Evolutionary conservation across 2,329 filamentous ascomycete genomes (phyloP), one percentile per base, ranked within the genome.

Genomic region (Parastagonospora avenae): DNA sequence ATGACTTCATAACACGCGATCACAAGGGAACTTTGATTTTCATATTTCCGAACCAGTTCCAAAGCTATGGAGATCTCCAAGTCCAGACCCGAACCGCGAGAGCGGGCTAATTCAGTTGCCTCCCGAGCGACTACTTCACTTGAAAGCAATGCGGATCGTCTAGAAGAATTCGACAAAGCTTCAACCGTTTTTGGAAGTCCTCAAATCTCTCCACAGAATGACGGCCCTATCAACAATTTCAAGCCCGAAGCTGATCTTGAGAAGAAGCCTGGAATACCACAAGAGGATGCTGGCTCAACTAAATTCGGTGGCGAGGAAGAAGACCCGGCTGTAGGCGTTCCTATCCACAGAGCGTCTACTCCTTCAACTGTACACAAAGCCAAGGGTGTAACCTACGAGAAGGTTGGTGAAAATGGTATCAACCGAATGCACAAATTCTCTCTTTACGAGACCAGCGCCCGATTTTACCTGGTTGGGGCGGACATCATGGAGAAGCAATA

Each of bases 391-490:
- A 66, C 64, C 9, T 76, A 75, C 44, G 68, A 72, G 33, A 77
- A 75, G 50, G 74, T 76, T 43, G 74, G 74, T 2, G 76, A 77
- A 43, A 72, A 72, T 35, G 75, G 75, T 3, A 68, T 77, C 35
- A 73, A 74, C 55, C 70, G 74, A 43, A 96, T 99, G 91, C 92
- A 97, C 79, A 95, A 94, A 67, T 97, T 96, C 74, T 94, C 90
- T n/a, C 78, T 99, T 16, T 97, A 99, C 74, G 94, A 99, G 77
- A 99, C 94, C 2, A 90, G 91, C 10, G 91, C 88, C 48, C 85
- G 91, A 45, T 99, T 94, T 74, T 99, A 97, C 73, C 88, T 99
- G 58, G 91, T 97, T 14, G 94, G 94, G 11, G 89, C 90, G 44
- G 94, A 99, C 70, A 85, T 96, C 48, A 87, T 91, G 61, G 94